Percentiles rank a stretch among this genome's conserved stretches.
These are phyloP conservation scores for Obba rivulosa DNA, from an alignment of 768 basidiomycete species.

Conservation along the genomic window DNA sequence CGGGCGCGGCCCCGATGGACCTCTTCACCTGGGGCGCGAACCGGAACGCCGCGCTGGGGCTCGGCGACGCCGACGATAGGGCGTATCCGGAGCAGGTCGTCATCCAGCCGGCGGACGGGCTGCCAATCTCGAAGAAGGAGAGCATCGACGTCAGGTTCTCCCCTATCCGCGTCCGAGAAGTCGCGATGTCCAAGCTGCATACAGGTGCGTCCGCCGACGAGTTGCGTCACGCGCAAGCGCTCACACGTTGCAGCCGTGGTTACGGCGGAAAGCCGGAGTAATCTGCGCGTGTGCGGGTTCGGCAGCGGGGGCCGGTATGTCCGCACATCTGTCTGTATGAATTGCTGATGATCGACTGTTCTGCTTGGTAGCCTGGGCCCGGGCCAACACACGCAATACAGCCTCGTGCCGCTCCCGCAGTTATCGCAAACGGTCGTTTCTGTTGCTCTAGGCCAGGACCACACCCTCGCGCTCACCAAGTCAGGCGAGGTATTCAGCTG, in stretches of 20 bases:
- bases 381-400: slow-evolving; percentile 73
- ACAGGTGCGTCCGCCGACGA: slow-evolving; percentile 47
- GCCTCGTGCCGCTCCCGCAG: slow-evolving; percentile 43
- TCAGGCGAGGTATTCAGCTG: slow-evolving; percentile 84
- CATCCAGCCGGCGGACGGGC: slow-evolving; percentile 8
- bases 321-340: slow-evolving; percentile 1
- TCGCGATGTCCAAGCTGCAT: slow-evolving; percentile 85
- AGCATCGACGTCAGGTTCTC: slow-evolving; percentile 47
- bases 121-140: slow-evolving; percentile 10
- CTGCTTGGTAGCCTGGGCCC: slow-evolving; percentile 54
- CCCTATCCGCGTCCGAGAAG: slow-evolving; percentile 55
- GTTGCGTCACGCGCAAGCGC: neutral
- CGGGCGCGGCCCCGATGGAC: slow-evolving; percentile 37
- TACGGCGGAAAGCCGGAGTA: slow-evolving; percentile 67
- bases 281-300: slow-evolving; percentile 84
- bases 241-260: slow-evolving; percentile 40
- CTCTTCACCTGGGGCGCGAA: slow-evolving; percentile 89
- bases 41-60: slow-evolving; percentile 79
- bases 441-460: slow-evolving; percentile 90
- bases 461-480: slow-evolving; percentile 81
- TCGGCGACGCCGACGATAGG: slow-evolving; percentile 76
- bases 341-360: neutral
- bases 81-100: slow-evolving; percentile 53
- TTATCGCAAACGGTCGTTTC: slow-evolving; percentile 52
- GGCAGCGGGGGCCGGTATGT: slow-evolving; percentile 78